These are phyloP conservation scores for Actinomortierella ambigua DNA, from an alignment of 371 early-diverging fungal genomes.

Conservation along the genomic window DNA sequence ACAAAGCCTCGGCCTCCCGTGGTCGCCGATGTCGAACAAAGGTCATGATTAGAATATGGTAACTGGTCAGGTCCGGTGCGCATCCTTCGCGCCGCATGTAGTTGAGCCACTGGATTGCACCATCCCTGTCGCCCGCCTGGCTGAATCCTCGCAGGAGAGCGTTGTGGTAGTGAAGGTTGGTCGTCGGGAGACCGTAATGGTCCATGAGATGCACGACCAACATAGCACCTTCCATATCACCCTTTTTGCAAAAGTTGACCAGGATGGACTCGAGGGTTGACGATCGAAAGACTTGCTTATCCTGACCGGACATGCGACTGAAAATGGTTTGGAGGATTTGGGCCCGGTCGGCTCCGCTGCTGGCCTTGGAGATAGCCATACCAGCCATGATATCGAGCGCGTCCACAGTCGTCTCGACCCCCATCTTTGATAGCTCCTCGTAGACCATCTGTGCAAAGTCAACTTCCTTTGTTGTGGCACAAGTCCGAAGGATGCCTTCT, in stretches of 20 bases:
- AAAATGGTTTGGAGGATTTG: constrained; percentile 17
- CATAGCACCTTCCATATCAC: constrained; percentile 37
- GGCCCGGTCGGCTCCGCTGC: constrained; percentile 14
- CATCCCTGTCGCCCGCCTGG: constrained; percentile 14
- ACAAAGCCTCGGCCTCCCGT: constrained; percentile 31
- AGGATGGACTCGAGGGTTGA: constrained; percentile 26
- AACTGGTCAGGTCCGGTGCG: constrained; percentile 21
- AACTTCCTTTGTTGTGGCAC: constrained; percentile 18
- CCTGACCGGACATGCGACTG: constrained; percentile 7
- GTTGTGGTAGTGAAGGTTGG: constrained; percentile 19
- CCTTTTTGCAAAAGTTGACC: constrained; percentile 32
- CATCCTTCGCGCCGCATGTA: constrained; percentile 22
- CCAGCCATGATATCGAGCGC: constrained; percentile 34
- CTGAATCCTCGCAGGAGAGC: constrained; percentile 30
- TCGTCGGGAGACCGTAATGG: constrained; percentile 14
- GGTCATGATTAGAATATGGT: constrained; percentile 18
- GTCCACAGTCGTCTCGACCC: constrained; percentile 20
- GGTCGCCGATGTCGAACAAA: constrained; percentile 32
- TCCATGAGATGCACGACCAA: constrained; percentile 19
- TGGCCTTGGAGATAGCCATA: constrained; percentile 23
- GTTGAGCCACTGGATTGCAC: constrained; percentile 26
- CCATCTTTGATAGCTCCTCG: constrained; percentile 16
- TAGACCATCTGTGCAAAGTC: constrained; percentile 29
- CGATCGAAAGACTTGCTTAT: constrained; percentile 17
- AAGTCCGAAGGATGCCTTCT: constrained; percentile 35